phyloP scores from a whole-genome alignment of 495 filamentous ascomycete species.

The Penicillium bialowiezense region DNA sequence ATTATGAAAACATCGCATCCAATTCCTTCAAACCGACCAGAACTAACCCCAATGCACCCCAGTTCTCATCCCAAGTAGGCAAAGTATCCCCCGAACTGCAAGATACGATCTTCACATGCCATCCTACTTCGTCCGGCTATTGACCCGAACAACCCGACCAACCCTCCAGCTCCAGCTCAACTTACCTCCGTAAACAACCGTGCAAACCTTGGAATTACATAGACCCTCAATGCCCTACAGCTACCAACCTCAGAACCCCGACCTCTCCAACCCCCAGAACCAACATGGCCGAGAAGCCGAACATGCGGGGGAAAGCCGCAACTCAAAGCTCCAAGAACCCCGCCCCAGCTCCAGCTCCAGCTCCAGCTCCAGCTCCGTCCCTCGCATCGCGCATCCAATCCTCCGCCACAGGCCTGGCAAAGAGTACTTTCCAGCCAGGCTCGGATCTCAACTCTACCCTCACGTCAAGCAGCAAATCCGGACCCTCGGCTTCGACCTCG shows the following conservation, averaged over 20 bases:
- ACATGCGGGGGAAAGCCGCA: constrained; percentile 22
- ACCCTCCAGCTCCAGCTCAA: background rate
- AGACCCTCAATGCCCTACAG: too few species aligned
- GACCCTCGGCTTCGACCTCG: background rate
- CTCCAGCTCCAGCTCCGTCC: constrained; percentile 14
- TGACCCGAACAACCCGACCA: constrained; percentile 10
- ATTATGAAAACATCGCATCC: too few species aligned
- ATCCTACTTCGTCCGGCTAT: constrained; percentile 15
- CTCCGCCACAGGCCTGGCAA: constrained; percentile 36
- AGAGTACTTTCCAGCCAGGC: constrained; percentile 27
- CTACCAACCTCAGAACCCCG: background rate
- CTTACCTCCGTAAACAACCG: background rate
- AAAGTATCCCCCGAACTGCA: too few species aligned
- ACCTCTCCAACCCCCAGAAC: background rate
- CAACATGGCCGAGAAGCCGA: constrained; percentile 14
- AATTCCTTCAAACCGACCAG: background rate
- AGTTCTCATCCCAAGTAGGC: background rate
- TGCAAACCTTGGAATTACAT: too few species aligned
- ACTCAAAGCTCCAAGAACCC: too few species aligned
- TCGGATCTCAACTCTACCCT: constrained; percentile 28
- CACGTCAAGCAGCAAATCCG: constrained; percentile 2
- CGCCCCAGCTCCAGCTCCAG: constrained; percentile 1
- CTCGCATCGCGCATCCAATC: constrained; percentile 37
- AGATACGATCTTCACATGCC: constrained; percentile 22
- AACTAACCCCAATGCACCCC: background rate